Percentiles rank a stretch among this genome's conserved stretches.
These are phyloP conservation scores for Trichocomaceae sp. DNA, from an alignment of 2,329 filamentous ascomycete genomes.

Conservation along the genomic window DNA sequence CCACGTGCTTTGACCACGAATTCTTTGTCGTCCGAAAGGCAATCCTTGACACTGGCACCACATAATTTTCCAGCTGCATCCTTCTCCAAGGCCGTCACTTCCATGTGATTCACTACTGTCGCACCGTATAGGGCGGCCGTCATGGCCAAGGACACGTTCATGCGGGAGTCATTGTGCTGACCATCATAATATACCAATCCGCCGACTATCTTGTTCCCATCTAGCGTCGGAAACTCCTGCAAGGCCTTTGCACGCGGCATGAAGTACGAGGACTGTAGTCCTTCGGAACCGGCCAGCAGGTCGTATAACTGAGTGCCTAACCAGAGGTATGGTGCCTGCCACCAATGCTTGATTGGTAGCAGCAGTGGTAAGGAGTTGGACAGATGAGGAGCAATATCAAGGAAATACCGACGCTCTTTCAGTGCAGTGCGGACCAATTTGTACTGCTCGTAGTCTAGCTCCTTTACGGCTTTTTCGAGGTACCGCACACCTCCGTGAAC, in stretches of 20 bases:
- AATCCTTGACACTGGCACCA: conserved; percentile 66
- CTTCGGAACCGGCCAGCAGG: conserved; percentile 74
- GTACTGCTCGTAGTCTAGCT: conserved; percentile 77
- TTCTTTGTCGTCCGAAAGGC: conserved; percentile 57
- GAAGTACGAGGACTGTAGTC: conserved; percentile 84
- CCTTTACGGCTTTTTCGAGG: conserved; percentile 77
- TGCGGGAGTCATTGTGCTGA: conserved; percentile 83
- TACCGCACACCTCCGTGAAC: conserved; percentile 80
- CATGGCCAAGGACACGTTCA: conserved; percentile 85
- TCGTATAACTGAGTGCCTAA: conserved; percentile 72
- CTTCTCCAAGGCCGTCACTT: conserved; percentile 70
- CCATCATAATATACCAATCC: conserved; percentile 87
- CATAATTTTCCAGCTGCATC: conserved; percentile 64
- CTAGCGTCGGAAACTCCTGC: conserved; percentile 82
- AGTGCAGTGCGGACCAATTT: conserved; percentile 73
- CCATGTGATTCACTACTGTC: conserved; percentile 75
- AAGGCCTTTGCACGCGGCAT: conserved; percentile 77
- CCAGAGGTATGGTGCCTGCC: conserved; percentile 71
- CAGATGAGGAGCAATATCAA: conserved; percentile 74
- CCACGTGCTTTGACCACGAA: conserved; percentile 71
- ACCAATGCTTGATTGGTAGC: conserved; percentile 74
- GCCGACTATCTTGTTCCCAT: conserved; percentile 68
- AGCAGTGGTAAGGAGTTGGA: conserved; percentile 76
- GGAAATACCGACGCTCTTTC: conserved; percentile 72
- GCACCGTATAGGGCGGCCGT: conserved; percentile 77